phyloP scores from a whole-genome alignment of 192 early-diverging fungal genomes.

The Rhizophagus prolifer region DNA sequence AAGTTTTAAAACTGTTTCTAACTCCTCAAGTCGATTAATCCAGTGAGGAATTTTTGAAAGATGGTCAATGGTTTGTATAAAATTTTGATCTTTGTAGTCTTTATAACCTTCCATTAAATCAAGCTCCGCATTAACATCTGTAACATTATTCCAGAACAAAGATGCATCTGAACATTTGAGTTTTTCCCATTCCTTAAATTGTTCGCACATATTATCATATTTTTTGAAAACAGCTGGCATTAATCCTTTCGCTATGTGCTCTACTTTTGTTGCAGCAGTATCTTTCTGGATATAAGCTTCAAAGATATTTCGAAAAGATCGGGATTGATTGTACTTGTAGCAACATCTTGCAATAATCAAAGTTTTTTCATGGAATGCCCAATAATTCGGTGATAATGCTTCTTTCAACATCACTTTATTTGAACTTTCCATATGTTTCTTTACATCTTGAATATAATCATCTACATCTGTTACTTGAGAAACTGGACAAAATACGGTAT shows the following conservation, averaged over 20 bases:
- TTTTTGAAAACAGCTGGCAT: background rate
- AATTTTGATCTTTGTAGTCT: background rate
- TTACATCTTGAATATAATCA: background rate
- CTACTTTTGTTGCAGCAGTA: background rate
- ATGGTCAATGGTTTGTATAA: background rate
- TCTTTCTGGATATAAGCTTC: background rate
- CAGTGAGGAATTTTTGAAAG: constrained; percentile 1
- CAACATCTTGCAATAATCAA: background rate
- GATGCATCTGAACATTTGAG: background rate
- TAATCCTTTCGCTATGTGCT: background rate
- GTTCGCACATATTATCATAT: background rate
- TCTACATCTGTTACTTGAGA: background rate
- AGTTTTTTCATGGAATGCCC: background rate
- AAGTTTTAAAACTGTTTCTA: background rate
- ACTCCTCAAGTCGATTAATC: background rate
- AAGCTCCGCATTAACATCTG: background rate
- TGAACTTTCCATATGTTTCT: background rate
- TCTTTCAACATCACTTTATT: background rate
- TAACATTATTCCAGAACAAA: constrained; percentile 15
- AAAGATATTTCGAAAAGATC: constrained; percentile 8
- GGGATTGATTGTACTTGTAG: constrained; percentile 6
- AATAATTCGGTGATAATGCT: background rate
- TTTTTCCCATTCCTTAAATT: constrained; percentile 2
- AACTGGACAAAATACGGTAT: background rate
- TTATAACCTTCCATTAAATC: constrained; percentile 1